A percentile compares a stretch with the other conserved stretches of the same genome.
Conservation (phyloP, 106 monocot species). For the Acorus calamus region DNA sequence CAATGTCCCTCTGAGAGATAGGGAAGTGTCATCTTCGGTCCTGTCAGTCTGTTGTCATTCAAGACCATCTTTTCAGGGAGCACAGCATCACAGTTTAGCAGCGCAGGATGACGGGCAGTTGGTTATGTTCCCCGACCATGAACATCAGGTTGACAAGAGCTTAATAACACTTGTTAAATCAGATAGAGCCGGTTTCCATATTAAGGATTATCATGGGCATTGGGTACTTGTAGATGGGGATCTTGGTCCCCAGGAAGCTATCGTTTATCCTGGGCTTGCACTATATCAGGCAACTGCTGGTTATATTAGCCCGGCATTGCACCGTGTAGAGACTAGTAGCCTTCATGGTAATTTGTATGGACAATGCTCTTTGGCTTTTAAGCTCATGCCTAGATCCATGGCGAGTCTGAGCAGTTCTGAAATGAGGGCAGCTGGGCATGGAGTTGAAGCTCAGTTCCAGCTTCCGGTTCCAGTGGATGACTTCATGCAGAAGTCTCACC, state of each 20-base stretch:
- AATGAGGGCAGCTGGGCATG: constrained; percentile 89
- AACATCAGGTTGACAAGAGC: constrained; percentile 82
- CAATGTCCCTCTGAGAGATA: constrained; percentile 59
- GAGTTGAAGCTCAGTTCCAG: constrained; percentile 84
- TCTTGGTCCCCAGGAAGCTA: constrained; percentile 66
- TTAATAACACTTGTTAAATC: constrained; percentile 75
- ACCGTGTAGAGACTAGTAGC: constrained; percentile 40
- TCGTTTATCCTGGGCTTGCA: constrained; percentile 83
- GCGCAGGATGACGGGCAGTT: constrained; percentile 53
- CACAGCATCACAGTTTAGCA: constrained; percentile 41
- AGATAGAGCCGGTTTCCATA: constrained; percentile 71
- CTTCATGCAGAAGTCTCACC: constrained; percentile 81
- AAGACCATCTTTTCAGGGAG: constrained; percentile 72
- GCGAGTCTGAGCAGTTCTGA: constrained; percentile 74
- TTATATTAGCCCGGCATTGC: constrained; percentile 63
- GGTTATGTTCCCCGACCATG: constrained; percentile 58
- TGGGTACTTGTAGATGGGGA: constrained; percentile 84
- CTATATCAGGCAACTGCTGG: constrained; percentile 93
- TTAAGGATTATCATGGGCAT: constrained; percentile 71
- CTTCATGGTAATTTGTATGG: constrained; percentile 71
- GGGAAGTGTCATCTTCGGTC: constrained; percentile 85
- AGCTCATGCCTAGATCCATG: constrained; percentile 89
- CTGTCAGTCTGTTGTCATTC: constrained; percentile 88
- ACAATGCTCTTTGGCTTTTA: constrained; percentile 73
- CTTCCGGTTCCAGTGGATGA: constrained; percentile 71